These are phyloP conservation scores for Lathyrus aphaca DNA, from an alignment of 306 rosid genomes.

Conservation along the genomic window DNA sequence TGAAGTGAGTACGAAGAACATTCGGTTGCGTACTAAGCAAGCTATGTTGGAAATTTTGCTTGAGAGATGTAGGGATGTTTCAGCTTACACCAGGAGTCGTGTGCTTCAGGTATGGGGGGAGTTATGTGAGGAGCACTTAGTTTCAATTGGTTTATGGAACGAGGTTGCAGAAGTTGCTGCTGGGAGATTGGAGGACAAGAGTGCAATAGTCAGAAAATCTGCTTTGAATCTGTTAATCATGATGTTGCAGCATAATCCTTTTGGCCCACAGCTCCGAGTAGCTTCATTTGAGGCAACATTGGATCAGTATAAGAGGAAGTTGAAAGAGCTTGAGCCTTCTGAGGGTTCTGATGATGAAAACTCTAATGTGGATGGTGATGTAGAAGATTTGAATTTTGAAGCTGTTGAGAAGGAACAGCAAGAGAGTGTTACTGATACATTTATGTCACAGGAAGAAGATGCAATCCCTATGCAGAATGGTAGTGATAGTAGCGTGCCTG, in stretches of 20 bases:
- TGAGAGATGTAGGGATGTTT: conserved; percentile 96
- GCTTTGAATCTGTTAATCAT: conserved; percentile 80
- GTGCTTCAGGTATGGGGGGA: conserved; percentile 99
- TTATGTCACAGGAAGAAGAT: conserved; percentile 58
- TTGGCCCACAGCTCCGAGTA: conserved; percentile 90
- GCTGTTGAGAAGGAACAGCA: conserved; percentile 52
- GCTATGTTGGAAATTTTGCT: conserved; percentile 97
- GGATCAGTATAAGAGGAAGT: conserved; percentile 75
- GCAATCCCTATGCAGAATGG: conserved; percentile 53
- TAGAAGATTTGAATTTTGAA: conserved; percentile 50
- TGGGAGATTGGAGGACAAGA: conserved; percentile 97
- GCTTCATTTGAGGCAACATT: conserved; percentile 90
- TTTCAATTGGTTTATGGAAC: conserved; percentile 98
- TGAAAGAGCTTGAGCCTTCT: conserved; percentile 74
- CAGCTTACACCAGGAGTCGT: conserved; percentile 94
- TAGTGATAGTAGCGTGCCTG: conserved; percentile 63
- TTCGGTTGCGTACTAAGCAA: conserved; percentile 89
- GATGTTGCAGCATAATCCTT: conserved; percentile 98
- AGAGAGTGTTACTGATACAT: conserved; percentile 79
- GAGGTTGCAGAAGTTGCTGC: conserved; percentile 87
- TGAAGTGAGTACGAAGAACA: conserved; percentile 74
- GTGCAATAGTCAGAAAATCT: conserved; percentile 90
- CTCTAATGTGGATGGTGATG: conserved; percentile 59
- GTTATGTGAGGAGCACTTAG: conserved; percentile 83
- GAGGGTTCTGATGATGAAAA: conserved; percentile 56